These are phyloP conservation scores for Thamnidium elegans DNA, from an alignment of 192 early-diverging fungal species.

Conservation along the genomic window DNA sequence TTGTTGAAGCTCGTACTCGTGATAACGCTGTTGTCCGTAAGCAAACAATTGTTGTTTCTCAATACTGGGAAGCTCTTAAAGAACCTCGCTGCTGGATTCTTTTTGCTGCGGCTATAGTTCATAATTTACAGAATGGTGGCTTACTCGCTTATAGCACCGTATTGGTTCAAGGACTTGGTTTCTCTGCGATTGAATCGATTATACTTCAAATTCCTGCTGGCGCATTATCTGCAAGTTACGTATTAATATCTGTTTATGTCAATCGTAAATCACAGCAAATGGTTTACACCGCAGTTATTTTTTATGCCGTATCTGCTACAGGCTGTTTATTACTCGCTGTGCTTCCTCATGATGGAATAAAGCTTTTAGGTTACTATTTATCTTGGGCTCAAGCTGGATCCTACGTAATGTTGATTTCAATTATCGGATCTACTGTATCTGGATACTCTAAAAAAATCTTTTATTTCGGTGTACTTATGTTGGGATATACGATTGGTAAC, in stretches of 20 bases:
- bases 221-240: background rate
- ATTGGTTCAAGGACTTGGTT: slow-evolving; percentile 20
- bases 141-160: slow-evolving; percentile 13
- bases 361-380: slow-evolving; percentile 11
- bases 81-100: slow-evolving; percentile 16
- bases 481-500: slow-evolving; percentile 18
- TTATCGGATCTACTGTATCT: background rate
- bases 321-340: slow-evolving; percentile 11
- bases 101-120: background rate
- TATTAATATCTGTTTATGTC: background rate
- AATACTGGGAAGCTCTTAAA: slow-evolving; percentile 13
- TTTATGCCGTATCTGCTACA: background rate
- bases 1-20: slow-evolving; percentile 16
- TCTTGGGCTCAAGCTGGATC: background rate
- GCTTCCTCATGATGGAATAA: slow-evolving; percentile 1
- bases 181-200: slow-evolving; percentile 5
- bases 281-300: background rate
- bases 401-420: background rate
- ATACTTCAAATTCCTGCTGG: slow-evolving; percentile 15
- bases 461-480: slow-evolving; percentile 1
- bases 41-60: background rate
- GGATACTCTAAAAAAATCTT: slow-evolving; percentile 23
- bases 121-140: slow-evolving; percentile 11
- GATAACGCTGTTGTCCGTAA: slow-evolving; percentile 17
- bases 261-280: background rate